phyloP scores from a whole-genome alignment of 805 yeast genomes.

The Sugiyamaella lignohabitans region DNA sequence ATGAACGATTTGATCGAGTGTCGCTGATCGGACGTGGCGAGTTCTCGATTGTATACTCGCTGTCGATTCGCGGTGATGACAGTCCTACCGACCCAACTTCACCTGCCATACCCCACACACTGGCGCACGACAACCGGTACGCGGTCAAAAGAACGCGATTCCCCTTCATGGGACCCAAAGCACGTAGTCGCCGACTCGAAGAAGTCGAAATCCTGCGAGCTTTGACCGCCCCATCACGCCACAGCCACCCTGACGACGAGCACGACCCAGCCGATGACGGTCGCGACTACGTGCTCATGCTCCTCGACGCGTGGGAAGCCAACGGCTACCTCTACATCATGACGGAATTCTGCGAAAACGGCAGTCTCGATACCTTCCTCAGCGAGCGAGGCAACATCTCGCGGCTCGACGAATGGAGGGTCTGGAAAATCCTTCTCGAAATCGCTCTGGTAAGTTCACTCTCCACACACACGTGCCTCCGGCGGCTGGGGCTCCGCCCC shows the following conservation, averaged over 20 bases:
- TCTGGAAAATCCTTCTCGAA: constrained; percentile 93
- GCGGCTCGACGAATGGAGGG: constrained; percentile 90
- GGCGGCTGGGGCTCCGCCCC: no score
- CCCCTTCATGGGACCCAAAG: constrained; percentile 52
- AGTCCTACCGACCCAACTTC: constrained; percentile 11
- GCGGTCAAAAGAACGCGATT: constrained; percentile 86
- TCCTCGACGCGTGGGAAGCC: constrained; percentile 78
- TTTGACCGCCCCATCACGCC: constrained; percentile 17
- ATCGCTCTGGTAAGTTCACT: constrained; percentile 44
- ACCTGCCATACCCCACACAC: neutral
- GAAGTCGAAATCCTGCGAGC: constrained; percentile 61
- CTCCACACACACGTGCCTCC: constrained; percentile 8
- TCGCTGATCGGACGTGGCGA: constrained; percentile 76
- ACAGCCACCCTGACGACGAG: constrained; percentile 8
- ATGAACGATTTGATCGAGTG: constrained; percentile 55
- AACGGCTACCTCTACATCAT: constrained; percentile 73
- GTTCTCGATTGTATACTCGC: constrained; percentile 82
- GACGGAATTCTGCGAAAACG: constrained; percentile 95
- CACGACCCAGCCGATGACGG: constrained; percentile 46
- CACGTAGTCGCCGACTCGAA: constrained; percentile 55
- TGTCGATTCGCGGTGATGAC: constrained; percentile 34
- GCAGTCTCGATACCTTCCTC: constrained; percentile 75
- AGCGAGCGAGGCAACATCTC: constrained; percentile 69
- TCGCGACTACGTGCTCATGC: constrained; percentile 68
- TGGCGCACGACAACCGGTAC: constrained; percentile 39